Conservation (phyloP, 176 grass and related monocot species). For the Triticum timopheevii region DNA sequence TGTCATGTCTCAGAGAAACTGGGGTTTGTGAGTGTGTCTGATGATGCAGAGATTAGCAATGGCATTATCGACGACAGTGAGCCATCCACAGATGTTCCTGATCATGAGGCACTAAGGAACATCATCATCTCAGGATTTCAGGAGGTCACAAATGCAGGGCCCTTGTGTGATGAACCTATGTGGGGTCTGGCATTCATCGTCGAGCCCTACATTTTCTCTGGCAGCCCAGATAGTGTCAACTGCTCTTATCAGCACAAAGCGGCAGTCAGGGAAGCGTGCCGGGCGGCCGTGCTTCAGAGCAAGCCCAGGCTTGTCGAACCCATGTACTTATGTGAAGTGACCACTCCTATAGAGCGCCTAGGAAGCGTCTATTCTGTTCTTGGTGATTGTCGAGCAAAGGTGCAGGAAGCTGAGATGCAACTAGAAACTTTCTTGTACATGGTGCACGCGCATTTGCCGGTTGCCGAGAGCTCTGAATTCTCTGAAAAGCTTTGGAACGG, state of each 20-base stretch:
- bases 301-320: conserved; percentile 87
- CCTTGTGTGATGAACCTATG: conserved; percentile 90
- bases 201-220: conserved; percentile 67
- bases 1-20: neutral
- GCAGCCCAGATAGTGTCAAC: conserved; percentile 46
- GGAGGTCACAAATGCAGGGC: conserved; percentile 70
- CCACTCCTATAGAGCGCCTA: conserved; percentile 60
- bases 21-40: neutral
- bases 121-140: conserved; percentile 87
- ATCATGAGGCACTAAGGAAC: conserved; percentile 48
- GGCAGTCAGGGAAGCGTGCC: conserved; percentile 86
- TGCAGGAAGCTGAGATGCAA: conserved; percentile 90
- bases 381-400: conserved; percentile 66
- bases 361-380: conserved; percentile 73
- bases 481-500: conserved; percentile 62
- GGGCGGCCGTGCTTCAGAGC: conserved; percentile 73
- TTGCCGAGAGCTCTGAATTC: conserved; percentile 79
- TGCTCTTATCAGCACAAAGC: conserved; percentile 73
- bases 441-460: conserved; percentile 76
- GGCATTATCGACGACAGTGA: neutral
- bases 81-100: neutral
- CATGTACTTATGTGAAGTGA: conserved; percentile 88
- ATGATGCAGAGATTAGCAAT: neutral
- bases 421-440: conserved; percentile 78
- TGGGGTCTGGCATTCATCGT: conserved; percentile 88